phyloP scores from a whole-genome alignment of 2,329 filamentous ascomycete genomes.

The Colletotrichum shisoi region DNA sequence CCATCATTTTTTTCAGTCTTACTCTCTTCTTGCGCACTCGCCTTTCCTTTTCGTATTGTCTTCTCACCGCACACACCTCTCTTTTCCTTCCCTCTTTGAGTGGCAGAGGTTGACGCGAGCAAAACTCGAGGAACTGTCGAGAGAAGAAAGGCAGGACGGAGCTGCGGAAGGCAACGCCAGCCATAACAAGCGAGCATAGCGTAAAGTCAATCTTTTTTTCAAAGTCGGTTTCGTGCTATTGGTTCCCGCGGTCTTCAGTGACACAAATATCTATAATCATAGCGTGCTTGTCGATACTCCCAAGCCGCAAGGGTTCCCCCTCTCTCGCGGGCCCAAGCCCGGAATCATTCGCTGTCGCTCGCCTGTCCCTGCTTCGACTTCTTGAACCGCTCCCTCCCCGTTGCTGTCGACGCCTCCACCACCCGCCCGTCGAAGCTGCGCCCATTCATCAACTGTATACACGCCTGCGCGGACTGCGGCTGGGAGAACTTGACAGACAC shows the following conservation, averaged over 20 bases:
- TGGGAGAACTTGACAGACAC: slow-evolving; percentile 84
- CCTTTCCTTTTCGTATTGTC: too few relatives aligned
- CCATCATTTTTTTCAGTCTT: not conserved
- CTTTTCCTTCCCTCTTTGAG: not conserved
- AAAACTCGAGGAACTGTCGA: not conserved
- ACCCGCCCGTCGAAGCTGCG: slow-evolving; percentile 77
- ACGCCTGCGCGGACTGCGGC: slow-evolving; percentile 73
- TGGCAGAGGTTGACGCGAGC: not conserved
- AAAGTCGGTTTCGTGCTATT: not conserved
- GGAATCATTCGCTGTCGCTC: slow-evolving; percentile 52
- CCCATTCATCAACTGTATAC: slow-evolving; percentile 79
- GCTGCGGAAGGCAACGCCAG: not conserved
- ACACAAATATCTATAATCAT: slow-evolving; percentile 11
- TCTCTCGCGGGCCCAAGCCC: slow-evolving; percentile 50
- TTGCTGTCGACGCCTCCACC: slow-evolving; percentile 75
- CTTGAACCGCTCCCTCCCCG: slow-evolving; percentile 75
- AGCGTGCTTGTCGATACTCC: not conserved
- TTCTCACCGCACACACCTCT: too few relatives aligned
- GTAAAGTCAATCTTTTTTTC: too few relatives aligned
- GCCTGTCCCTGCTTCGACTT: slow-evolving; percentile 68
- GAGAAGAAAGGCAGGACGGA: not conserved
- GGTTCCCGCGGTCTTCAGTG: not conserved
- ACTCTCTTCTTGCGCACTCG: not conserved
- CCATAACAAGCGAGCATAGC: not conserved
- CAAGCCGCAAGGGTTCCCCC: slow-evolving; percentile 13